Percentiles rank a stretch among this genome's conserved stretches.
phyloP scores from a whole-genome alignment of 495 filamentous ascomycete genomes.

The Copromyces sp. region DNA sequence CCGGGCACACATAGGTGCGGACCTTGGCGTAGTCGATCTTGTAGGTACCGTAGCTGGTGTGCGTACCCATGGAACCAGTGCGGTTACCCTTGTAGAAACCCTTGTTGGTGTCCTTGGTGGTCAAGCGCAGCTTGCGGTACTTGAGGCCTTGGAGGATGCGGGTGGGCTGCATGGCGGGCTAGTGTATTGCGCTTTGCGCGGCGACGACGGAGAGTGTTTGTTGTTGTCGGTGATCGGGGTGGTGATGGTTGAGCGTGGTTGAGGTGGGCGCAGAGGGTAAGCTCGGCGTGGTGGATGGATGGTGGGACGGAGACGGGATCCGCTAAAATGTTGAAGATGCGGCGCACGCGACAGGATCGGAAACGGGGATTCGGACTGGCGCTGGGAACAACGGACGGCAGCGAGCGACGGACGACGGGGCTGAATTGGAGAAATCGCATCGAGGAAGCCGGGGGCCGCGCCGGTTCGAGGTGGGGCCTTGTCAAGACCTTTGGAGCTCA shows the following conservation, averaged over 20 bases:
- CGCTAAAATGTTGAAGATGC: neutral
- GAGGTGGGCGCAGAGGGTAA: neutral
- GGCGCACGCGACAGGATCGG: neutral
- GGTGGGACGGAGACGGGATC: neutral
- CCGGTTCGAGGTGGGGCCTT: neutral
- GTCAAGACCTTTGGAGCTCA: neutral
- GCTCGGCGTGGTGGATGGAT: neutral
- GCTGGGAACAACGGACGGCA: neutral
- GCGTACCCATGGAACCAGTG: constrained; percentile 73
- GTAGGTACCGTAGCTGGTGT: constrained; percentile 79
- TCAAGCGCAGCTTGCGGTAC: constrained; percentile 60
- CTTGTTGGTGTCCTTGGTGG: constrained; percentile 84
- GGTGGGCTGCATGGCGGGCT: constrained; percentile 53
- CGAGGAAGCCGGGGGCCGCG: neutral
- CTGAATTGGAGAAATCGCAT: neutral
- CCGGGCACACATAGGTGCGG: constrained; percentile 77
- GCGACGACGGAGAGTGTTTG: neutral
- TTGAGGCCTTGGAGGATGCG: constrained; percentile 51
- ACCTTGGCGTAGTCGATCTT: constrained; percentile 76
- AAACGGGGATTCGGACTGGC: neutral
- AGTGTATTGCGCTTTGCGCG: neutral
- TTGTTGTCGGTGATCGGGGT: neutral
- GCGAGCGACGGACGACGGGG: neutral
- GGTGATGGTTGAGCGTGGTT: neutral
- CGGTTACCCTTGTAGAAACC: constrained; percentile 96